phyloP scores from a whole-genome alignment of 1,284 basidiomycete species.

The Sparassis latifolia region DNA sequence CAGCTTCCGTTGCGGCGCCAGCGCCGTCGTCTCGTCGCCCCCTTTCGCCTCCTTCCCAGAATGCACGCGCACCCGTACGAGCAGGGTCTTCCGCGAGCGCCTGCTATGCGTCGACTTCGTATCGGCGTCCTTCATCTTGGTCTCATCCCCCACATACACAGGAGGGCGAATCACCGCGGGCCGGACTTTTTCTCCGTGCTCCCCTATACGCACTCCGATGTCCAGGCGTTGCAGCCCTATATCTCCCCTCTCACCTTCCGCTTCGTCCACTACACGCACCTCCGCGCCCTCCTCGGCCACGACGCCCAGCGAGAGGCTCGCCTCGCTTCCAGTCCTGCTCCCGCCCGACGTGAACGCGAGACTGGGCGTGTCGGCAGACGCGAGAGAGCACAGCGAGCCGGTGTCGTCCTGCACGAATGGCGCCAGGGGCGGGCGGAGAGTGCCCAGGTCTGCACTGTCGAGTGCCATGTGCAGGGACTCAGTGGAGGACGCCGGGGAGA shows the following conservation, averaged over 20 bases:
- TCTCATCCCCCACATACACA: background rate
- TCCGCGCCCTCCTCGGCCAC: background rate
- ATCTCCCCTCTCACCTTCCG: background rate
- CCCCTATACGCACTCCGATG: background rate
- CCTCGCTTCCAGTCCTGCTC: background rate
- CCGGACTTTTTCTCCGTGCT: background rate
- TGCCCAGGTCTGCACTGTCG: background rate
- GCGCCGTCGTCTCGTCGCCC: background rate
- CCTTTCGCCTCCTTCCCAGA: background rate
- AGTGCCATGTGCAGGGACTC: background rate
- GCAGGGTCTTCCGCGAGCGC: background rate
- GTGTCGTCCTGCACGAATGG: background rate
- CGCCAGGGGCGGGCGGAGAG: background rate
- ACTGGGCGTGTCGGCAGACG: background rate
- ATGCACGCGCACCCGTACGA: background rate
- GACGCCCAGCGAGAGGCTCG: background rate
- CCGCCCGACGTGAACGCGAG: background rate
- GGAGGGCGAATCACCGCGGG: background rate
- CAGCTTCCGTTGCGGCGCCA: background rate
- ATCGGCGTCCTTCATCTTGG: background rate
- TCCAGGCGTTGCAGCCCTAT: background rate
- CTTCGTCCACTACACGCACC: background rate
- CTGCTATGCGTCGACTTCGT: background rate
- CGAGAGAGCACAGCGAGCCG: background rate
- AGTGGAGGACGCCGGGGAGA: no score